phyloP scores from a whole-genome alignment of 1,284 basidiomycete genomes.

The Cystobasidium pallidum region DNA sequence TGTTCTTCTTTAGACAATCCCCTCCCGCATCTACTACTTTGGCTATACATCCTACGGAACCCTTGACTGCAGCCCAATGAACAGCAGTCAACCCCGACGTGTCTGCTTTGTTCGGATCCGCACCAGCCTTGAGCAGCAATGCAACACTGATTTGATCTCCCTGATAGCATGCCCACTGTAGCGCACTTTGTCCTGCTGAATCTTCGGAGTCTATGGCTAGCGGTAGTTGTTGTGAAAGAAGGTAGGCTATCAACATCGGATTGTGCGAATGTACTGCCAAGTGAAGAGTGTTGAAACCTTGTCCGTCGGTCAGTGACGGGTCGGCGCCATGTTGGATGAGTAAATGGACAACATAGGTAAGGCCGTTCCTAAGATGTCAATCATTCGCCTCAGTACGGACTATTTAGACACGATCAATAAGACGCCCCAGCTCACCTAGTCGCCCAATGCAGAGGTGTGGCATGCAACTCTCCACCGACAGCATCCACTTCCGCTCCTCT shows the following conservation, averaged over 20 bases:
- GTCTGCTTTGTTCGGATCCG: slow-evolving; percentile 74
- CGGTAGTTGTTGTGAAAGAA: slow-evolving; percentile 77
- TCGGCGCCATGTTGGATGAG: slow-evolving; percentile 87
- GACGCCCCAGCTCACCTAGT: slow-evolving; percentile 62
- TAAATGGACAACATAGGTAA: slow-evolving; percentile 90
- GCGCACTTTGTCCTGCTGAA: slow-evolving; percentile 85
- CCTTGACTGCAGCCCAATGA: slow-evolving; percentile 99
- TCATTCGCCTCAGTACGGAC: no score
- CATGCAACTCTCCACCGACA: slow-evolving; percentile 89
- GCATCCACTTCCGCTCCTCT: slow-evolving; percentile 95
- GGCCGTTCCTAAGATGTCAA: slow-evolving; percentile 78
- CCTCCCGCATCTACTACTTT: slow-evolving; percentile 82
- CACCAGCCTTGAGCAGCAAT: slow-evolving; percentile 83
- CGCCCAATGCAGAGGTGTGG: slow-evolving; percentile 97
- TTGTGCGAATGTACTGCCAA: slow-evolving; percentile 91
- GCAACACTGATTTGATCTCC: slow-evolving; percentile 95
- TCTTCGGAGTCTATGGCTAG: slow-evolving; percentile 86
- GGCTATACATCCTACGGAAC: slow-evolving; percentile 80
- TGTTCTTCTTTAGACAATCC: slow-evolving; percentile 78
- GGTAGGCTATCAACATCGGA: slow-evolving; percentile 90
- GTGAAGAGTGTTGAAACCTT: slow-evolving; percentile 96
- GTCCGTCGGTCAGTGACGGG: slow-evolving; percentile 84
- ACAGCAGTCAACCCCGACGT: slow-evolving; percentile 83
- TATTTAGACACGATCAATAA: no score
- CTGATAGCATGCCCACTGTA: slow-evolving; percentile 99